Evolutionary conservation across 2,329 filamentous ascomycete genomes (phyloP), one percentile per base, ranked within the genome.

Genomic region (Trichoderma endophyticum): DNA sequence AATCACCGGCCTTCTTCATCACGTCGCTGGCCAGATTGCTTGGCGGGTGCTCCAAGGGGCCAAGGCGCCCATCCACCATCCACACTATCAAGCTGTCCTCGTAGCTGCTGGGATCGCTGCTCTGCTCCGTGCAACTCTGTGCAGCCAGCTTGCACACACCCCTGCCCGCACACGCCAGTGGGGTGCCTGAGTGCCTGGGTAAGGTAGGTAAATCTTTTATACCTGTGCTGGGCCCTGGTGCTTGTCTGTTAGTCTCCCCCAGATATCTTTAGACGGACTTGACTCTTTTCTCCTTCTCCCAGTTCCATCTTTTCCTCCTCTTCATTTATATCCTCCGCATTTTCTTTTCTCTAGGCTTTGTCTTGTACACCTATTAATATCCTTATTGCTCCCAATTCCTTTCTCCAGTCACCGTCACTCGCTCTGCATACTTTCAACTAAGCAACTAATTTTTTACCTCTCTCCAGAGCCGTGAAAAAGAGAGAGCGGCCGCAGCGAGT

Each of bases 241-340:
- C 69, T 65, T 32, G 32, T 61, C 32, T 67, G 70, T 65, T 71
- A 60, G 60, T 60, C 68, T 73, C 68, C 63, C 69, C 71, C 72
- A 65, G 68, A 68, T 71, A 73, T 73, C 63, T 73, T 57, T 71
- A 63, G 72, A 68, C 63, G 39, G 56, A 39, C 36, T 21, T 62
- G 68, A 43, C 59, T 70, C 62, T 36, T 34, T 43, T 71, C 71
- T 67, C 68, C 62, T 59, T 67, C 68, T 61, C 24, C 57, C 14
- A 30, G 30, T 62, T 39, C 7, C 59, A n/a, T 63, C 59, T 30
- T 63, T 62, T 56, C 30, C 56, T 68, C 24, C 67, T 30, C 56
- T 34, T 39, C 43, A 34, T 18, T 60, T 4, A 57, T 51, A 48
- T 15, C 24, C n/a, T 59, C 54, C 54, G 26, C 36, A 30, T 32